Base-by-base conservation (phyloP, 2,329 filamentous ascomycete genomes). In the Botryotinia convoluta region DNA sequence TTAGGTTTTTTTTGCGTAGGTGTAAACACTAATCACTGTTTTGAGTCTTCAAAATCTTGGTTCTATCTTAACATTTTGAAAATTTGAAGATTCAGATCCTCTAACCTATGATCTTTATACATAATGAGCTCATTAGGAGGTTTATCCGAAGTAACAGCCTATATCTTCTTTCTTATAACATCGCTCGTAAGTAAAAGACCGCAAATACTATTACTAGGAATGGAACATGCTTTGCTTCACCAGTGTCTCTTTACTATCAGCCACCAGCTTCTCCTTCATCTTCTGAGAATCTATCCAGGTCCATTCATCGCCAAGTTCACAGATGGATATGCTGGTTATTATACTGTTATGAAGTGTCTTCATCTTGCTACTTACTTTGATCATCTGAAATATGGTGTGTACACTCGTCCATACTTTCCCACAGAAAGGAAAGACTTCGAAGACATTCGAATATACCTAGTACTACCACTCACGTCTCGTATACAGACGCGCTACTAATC, bases 261-360 rank as follows among this genome's bases (percentile, higher is more conserved):
- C 91, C 91, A 18, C 79, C 84, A 88, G 72, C 77, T 91, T 73
- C 89, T 86, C 79, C 87, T 91, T 80, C 90, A 92, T 78, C 90
- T 90, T 5, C 82, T 92, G 16, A 86, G 89, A 29, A 88, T 87
- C 73, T 91, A 91, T 76, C 90, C 90, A 1, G 90, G 90, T 1
- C 91, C 90, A 0, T 82, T 90, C 65, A 79, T 91, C 60, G 89
- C 88, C 73, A 90, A 88, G 79, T 81, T 91, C 77, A 90, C 89
- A n/a, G 86, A 90, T 77, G 87, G 84, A 76, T 87, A 91, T 78
- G 88, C 90, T 80, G 87, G 92, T 44, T 95, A 93, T 81, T 90
- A 94, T 77, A 91, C 92, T 65, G 92, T 90, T 82, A 91, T 89
- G 78, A 93, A 92, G 70, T 90, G 92, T 77, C 87, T 92, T 1